Evolutionary conservation across 805 yeast genomes (phyloP).

Genomic region (Phaffomyces opuntiae): DNA sequence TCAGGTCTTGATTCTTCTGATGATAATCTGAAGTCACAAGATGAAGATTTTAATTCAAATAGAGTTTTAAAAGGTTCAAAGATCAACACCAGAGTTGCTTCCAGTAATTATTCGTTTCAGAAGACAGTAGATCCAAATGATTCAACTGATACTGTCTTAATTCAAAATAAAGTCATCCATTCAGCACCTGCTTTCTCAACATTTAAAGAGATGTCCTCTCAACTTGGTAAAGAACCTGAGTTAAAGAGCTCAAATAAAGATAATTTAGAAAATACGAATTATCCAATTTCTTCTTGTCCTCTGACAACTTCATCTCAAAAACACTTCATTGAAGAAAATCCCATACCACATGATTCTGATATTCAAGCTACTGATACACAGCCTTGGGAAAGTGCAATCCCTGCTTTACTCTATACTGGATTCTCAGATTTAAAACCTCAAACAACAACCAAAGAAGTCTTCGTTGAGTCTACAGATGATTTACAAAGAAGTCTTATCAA

Average conservation of each 20-base stretch:
- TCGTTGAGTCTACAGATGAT: no score
- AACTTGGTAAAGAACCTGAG: background rate
- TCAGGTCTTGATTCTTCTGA: background rate
- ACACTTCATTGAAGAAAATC: background rate
- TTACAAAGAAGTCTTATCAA: background rate
- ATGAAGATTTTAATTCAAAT: background rate
- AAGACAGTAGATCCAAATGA: background rate
- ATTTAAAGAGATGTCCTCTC: background rate
- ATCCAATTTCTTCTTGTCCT: background rate
- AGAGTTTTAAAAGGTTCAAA: conserved; percentile 1
- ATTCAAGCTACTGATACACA: background rate
- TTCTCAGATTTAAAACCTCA: no score
- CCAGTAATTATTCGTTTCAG: conserved; percentile 1
- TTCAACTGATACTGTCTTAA: background rate
- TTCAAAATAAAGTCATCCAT: background rate
- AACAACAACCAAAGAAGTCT: no score
- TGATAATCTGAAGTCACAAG: background rate
- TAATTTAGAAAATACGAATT: background rate
- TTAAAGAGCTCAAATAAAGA: background rate
- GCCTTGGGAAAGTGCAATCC: conserved; percentile 3
- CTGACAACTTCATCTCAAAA: background rate
- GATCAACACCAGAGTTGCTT: background rate
- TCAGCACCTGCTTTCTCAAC: conserved; percentile 2
- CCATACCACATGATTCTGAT: background rate
- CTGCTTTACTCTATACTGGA: conserved; percentile 1